Base-by-base conservation (phyloP, 2,329 filamentous ascomycete species). In the Nothopassalora personata region DNA sequence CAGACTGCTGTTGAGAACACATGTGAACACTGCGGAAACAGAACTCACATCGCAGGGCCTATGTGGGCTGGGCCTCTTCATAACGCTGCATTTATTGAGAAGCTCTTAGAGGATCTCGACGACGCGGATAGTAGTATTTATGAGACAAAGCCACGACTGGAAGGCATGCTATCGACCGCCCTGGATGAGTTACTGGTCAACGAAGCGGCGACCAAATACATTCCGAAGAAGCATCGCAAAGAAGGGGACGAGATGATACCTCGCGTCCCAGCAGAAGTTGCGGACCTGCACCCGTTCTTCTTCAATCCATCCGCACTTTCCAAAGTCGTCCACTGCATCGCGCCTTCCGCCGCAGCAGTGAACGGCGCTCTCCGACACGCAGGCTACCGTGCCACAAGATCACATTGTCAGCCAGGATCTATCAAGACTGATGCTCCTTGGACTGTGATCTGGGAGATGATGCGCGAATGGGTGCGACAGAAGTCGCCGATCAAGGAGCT, bases 11-110 rank as follows among this genome's bases (percentile, higher is more conserved):
- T 83, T 4, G 82, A 85, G 58, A 80, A 82, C 15, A 76, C 80
- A 43, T 99, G 94, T 73, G 81, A 86, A 60, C 91, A 97, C 72
- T 99, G 94, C 71, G 89, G 88, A 8, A 86, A 83, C 70, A 93
- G 88, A 71, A 95, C 88, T 75, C 94, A 97, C 73, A 74, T 97
- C 13, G 88, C 86, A 4, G 94, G 94, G 1, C 94, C 94, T 0
- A 97, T 99, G 93, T 99, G 92, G 77, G 92, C 85, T 34, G 94
- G 94, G 0, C 89, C 88, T 19, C 78, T 99, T 8, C 94, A 99
- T 74, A 91, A 91, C 48, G 82, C 85, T 6, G 83, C 86, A 1
- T 99, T 97, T 70, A 85, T 99, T 61, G 83, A 89, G 69, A 84
- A 83, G 57, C 86, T 99, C 27, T 80, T 99, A 15, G 83, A 86